Base-by-base conservation (phyloP, 768 basidiomycete species). In the Dioszegia hungarica region DNA sequence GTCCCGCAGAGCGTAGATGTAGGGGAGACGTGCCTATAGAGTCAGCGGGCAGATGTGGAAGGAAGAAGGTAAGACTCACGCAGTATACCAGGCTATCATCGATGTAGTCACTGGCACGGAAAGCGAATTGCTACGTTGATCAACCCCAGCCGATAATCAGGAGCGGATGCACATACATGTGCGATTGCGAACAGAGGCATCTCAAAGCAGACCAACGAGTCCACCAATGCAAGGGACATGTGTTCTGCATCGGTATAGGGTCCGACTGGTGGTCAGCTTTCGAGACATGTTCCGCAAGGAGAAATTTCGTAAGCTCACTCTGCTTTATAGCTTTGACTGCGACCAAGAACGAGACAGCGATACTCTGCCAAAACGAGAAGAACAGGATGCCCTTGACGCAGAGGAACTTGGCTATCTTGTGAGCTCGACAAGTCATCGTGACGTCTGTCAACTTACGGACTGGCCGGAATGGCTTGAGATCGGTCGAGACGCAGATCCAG, bases 321-420 rank as follows among this genome's bases (percentile, higher is more conserved):
- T 81, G 81, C 33, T 79, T 84, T 73, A 98, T 89, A 47, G 80
- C 82, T 9, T 86, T 82, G 0, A 86, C 80, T 1, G 90, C 87
- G 44, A 93, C 94, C n/a, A 97, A 82, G 66, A 89, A 82, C 28
- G 91, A 92, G 47, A 99, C 83, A 43, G 70, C 83, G 47, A 94
- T 82, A 20, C 88, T 85, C 74, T 99, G 95, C 95, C 95, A 99
- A 79, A 99, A 99, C 1, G 89, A 92, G 77, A 95, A 94, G 81
- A 97, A 97, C 20, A 99, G 81, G 64, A 99, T 91, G 41, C 94
- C 94, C 74, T 99, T 99, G 64, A 99, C 92, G 73, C 92, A 99
- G 25, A 98, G 85, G 77, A 99, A 99, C 76, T 99, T 99, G 2
- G 95, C 94, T 77, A 57, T 0, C 50, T 20, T 33, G 59, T 67